Evolutionary conservation across 495 filamentous ascomycete genomes (phyloP).

Genomic region (Aspergillus heteromorphus): DNA sequence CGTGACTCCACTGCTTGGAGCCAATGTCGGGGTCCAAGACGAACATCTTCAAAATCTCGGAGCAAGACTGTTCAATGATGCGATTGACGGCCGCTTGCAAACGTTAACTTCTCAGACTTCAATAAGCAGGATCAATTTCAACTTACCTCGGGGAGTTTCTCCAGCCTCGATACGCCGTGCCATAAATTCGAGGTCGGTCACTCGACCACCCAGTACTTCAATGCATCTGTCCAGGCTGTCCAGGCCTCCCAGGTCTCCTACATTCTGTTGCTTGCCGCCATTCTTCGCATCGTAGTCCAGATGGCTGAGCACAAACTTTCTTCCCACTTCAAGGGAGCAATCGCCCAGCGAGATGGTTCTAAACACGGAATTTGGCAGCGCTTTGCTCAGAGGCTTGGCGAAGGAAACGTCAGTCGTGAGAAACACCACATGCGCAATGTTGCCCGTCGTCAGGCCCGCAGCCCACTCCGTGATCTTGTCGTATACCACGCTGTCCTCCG

Average conservation of each 20-base stretch:
- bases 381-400: slow-evolving; percentile 79
- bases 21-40: slow-evolving; percentile 50
- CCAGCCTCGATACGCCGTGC: slow-evolving; percentile 86
- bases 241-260: slow-evolving; percentile 49
- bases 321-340: slow-evolving; percentile 77
- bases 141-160: slow-evolving; percentile 65
- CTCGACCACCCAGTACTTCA: slow-evolving; percentile 72
- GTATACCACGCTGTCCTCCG: slow-evolving; percentile 70
- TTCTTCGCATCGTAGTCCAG: slow-evolving; percentile 50
- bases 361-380: slow-evolving; percentile 87
- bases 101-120: slow-evolving; percentile 13
- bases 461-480: slow-evolving; percentile 93
- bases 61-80: slow-evolving; percentile 80
- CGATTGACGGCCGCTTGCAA: slow-evolving; percentile 70
- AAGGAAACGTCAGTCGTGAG: slow-evolving; percentile 89
- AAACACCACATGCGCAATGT: slow-evolving; percentile 94
- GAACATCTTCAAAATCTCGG: slow-evolving; percentile 92
- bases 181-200: slow-evolving; percentile 91
- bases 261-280: slow-evolving; percentile 31
- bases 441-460: slow-evolving; percentile 76
- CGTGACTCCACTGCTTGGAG: slow-evolving; percentile 60
- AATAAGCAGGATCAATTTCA: not conserved
- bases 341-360: slow-evolving; percentile 79
- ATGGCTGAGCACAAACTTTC: slow-evolving; percentile 83
- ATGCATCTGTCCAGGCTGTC: slow-evolving; percentile 77